Percentiles rank a stretch among this genome's conserved stretches.
Evolutionary conservation across 1,139 yeast genomes (phyloP).

Genomic region (Suhomyces yuchorum): DNA sequence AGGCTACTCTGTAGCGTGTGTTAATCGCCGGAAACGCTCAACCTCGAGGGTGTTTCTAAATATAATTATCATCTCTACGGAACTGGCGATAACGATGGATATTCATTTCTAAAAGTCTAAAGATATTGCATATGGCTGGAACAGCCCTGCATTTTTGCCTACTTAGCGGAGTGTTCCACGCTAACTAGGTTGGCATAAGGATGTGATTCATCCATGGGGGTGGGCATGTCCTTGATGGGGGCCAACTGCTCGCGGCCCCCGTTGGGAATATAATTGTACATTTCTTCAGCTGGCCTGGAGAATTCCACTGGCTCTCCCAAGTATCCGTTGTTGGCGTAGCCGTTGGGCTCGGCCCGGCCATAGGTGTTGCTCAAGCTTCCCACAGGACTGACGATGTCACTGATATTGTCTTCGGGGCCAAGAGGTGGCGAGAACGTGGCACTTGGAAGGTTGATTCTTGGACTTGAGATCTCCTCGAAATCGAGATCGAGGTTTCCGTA

Average conservation of each 20-base stretch:
- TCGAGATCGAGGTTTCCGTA: conserved; percentile 32
- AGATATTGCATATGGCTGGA: not conserved
- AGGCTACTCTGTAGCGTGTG: no score
- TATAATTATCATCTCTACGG: not conserved
- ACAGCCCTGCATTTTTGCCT: not conserved
- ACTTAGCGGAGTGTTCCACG: conserved; percentile 7
- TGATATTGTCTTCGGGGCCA: conserved; percentile 17
- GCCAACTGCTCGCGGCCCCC: conserved; percentile 17
- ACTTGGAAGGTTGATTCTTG: conserved; percentile 16
- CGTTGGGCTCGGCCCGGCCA: conserved; percentile 2
- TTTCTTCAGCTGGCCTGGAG: conserved; percentile 6
- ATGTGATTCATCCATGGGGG: conserved; percentile 26
- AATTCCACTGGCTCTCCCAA: conserved; percentile 19
- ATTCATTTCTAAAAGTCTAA: not conserved
- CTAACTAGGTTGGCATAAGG: conserved; percentile 20
- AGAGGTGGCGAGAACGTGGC: conserved; percentile 5
- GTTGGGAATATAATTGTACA: conserved; percentile 8
- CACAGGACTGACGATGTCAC: conserved; percentile 19
- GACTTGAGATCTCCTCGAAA: conserved; percentile 22
- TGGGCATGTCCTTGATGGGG: conserved; percentile 27
- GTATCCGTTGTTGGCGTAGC: conserved; percentile 3
- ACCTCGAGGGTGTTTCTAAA: no score
- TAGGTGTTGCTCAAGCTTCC: conserved; percentile 12
- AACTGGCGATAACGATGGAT: not conserved
- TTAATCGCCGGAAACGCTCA: no score